These are phyloP conservation scores for Hydnum rufescens DNA, from an alignment of 768 basidiomycete genomes.

Conservation along the genomic window DNA sequence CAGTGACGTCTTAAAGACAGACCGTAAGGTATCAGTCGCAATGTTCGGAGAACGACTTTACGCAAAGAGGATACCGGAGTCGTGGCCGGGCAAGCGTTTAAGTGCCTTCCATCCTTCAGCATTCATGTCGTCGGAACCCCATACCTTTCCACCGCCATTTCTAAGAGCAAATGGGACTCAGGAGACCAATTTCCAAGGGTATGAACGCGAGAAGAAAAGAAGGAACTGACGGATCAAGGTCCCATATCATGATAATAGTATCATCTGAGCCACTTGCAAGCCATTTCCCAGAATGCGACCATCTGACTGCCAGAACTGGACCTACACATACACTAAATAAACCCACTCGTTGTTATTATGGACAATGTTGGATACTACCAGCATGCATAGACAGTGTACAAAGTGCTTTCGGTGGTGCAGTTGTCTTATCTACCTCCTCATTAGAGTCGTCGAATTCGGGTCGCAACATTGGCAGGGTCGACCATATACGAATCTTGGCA, in stretches of 20 bases:
- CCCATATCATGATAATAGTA: conserved; percentile 91
- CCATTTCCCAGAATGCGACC: conserved; percentile 88
- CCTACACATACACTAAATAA: conserved; percentile 14
- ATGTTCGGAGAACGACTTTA: background rate
- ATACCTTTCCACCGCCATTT: conserved; percentile 65
- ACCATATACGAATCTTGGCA: conserved; percentile 93
- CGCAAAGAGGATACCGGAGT: conserved; percentile 46
- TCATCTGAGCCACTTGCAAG: conserved; percentile 95
- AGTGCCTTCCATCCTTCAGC: conserved; percentile 94
- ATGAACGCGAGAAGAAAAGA: background rate
- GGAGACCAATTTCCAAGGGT: background rate
- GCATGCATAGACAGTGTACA: conserved; percentile 89
- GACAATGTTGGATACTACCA: conserved; percentile 21
- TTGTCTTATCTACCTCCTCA: background rate
- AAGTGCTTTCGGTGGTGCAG: conserved; percentile 44
- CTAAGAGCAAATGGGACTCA: conserved; percentile 19
- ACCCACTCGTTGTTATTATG: background rate
- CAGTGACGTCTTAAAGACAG: conserved; percentile 55
- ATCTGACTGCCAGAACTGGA: conserved; percentile 75
- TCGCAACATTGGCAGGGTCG: conserved; percentile 84
- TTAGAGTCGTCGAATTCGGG: conserved; percentile 48
- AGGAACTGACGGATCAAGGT: conserved; percentile 71
- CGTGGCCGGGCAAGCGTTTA: conserved; percentile 80
- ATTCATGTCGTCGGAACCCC: conserved; percentile 90
- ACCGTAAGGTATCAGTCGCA: background rate